Evolutionary conservation across 2,329 filamentous ascomycete species (phyloP).

Genomic region (Aspergillus ochraceus): DNA sequence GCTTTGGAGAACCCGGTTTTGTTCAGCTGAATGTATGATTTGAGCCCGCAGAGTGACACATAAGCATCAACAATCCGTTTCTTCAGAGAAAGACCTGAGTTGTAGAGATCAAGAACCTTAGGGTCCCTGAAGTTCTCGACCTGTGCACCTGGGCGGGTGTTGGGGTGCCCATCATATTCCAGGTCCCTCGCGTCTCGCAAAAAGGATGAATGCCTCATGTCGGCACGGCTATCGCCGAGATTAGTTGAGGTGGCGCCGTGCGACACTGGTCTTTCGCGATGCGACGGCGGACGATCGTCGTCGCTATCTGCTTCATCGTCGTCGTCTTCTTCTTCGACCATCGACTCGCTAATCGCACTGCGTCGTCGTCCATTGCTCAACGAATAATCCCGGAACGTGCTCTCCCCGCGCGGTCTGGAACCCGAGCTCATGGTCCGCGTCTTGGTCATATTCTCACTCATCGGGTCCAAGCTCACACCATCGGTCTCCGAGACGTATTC

Average conservation of each 20-base stretch:
- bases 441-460: slow-evolving; percentile 43
- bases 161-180: slow-evolving; percentile 16
- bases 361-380: slow-evolving; percentile 48
- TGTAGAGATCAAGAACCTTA: slow-evolving; percentile 68
- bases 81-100: slow-evolving; percentile 80
- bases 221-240: slow-evolving; percentile 28
- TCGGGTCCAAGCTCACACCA: slow-evolving; percentile 44
- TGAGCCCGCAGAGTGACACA: slow-evolving; percentile 89
- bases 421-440: slow-evolving; percentile 41
- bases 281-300: slow-evolving; percentile 50
- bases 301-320: slow-evolving; percentile 56
- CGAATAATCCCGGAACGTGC: slow-evolving; percentile 55
- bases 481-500: slow-evolving; percentile 62
- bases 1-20: slow-evolving; percentile 95
- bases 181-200: slow-evolving; percentile 23
- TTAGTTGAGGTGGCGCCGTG: slow-evolving; percentile 28
- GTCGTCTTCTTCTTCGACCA: slow-evolving; percentile 55
- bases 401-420: slow-evolving; percentile 46
- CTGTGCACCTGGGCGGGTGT: slow-evolving; percentile 36
- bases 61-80: slow-evolving; percentile 86
- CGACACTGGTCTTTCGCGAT: slow-evolving; percentile 21
- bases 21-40: slow-evolving; percentile 94
- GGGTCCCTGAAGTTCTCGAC: slow-evolving; percentile 76
- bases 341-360: slow-evolving; percentile 46
- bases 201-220: slow-evolving; percentile 37